phyloP scores from a whole-genome alignment of 2,329 filamentous ascomycete genomes.

The Colletotrichum costaricense region DNA sequence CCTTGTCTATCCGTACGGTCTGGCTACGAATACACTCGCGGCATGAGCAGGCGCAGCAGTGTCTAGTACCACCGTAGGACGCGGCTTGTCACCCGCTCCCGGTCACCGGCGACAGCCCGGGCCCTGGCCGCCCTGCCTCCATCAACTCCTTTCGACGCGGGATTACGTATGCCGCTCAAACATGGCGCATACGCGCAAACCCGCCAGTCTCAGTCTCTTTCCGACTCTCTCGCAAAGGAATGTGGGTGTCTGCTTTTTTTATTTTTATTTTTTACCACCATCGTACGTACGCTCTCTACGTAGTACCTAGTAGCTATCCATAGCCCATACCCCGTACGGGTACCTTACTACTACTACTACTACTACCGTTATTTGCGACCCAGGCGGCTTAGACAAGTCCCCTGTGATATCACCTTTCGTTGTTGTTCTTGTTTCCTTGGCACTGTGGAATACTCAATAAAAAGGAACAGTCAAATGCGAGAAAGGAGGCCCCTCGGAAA shows the following conservation, averaged over 20 bases:
- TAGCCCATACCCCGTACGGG: background rate
- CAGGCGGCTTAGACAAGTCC: background rate
- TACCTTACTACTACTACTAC: background rate
- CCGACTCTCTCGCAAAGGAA: background rate
- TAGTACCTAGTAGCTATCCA: background rate
- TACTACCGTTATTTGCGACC: background rate
- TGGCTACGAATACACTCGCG: no score
- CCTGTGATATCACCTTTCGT: background rate
- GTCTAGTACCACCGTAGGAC: background rate
- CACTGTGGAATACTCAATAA: background rate
- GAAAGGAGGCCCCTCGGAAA: conserved; percentile 4
- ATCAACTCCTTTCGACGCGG: conserved; percentile 13
- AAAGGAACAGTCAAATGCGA: background rate
- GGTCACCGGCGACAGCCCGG: conserved; percentile 3
- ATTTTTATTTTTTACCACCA: no score
- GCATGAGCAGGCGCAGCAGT: background rate
- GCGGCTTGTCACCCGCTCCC: conserved; percentile 21
- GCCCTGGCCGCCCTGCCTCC: background rate
- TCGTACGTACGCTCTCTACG: background rate
- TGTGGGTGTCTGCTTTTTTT: background rate
- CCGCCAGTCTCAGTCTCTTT: background rate
- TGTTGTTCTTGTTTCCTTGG: background rate
- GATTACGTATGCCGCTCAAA: conserved; percentile 32
- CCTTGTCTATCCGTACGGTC: background rate
- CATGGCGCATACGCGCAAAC: conserved; percentile 13